Evolutionary conservation across 768 basidiomycete genomes (phyloP).

Genomic region (Sporobolomyces pararoseus): DNA sequence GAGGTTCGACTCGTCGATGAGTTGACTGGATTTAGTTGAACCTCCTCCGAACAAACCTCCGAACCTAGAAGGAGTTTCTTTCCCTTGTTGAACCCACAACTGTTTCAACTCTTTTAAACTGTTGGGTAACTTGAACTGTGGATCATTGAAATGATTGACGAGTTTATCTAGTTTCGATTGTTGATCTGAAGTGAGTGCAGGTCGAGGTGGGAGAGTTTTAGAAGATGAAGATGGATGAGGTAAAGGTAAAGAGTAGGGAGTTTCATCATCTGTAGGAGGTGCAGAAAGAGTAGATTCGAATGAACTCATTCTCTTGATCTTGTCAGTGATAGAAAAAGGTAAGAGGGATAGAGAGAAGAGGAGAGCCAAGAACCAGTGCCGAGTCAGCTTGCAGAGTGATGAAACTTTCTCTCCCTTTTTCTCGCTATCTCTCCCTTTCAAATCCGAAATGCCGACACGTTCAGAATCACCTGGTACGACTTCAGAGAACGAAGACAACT

Average conservation of each 20-base stretch:
- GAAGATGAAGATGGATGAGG: constrained; percentile 17
- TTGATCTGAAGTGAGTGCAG: constrained; percentile 34
- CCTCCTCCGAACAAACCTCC: constrained; percentile 16
- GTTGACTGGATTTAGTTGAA: neutral
- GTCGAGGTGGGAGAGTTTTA: constrained; percentile 19
- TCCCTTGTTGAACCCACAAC: constrained; percentile 45
- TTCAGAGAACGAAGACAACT: neutral
- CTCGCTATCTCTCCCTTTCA: neutral
- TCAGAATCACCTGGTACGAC: neutral
- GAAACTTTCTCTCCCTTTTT: neutral
- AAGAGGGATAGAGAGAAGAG: neutral
- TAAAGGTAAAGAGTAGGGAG: constrained; percentile 26
- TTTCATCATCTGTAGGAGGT: neutral
- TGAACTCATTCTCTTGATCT: neutral
- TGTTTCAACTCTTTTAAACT: constrained; percentile 37
- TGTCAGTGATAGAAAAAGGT: too few species aligned
- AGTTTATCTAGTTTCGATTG: constrained; percentile 34
- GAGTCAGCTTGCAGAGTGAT: neutral
- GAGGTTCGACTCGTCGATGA: constrained; percentile 6
- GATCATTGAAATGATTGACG: constrained; percentile 38
- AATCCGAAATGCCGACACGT: neutral
- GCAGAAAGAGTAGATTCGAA: constrained; percentile 13
- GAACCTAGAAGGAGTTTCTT: constrained; percentile 11
- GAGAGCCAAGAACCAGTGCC: neutral
- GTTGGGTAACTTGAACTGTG: constrained; percentile 31